Conservation (phyloP, 805 yeast species). For the Monosporozyma siamensis region DNA sequence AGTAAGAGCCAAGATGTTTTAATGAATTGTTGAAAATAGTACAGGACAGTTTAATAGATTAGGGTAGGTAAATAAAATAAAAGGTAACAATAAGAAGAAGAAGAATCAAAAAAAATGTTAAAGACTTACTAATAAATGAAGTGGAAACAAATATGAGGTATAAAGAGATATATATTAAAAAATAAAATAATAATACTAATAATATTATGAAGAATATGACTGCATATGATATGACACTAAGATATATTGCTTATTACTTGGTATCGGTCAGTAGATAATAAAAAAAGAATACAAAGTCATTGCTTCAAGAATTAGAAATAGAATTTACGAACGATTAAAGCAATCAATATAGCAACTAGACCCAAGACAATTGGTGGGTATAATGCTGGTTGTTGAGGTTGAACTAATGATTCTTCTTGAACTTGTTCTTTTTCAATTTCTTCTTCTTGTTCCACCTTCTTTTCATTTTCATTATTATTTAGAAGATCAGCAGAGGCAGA, state of each 20-base stretch:
- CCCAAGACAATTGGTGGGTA: background rate
- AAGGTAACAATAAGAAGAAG: background rate
- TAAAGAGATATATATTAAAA: too few relatives aligned
- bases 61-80: background rate
- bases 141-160: too few relatives aligned
- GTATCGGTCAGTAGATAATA: background rate
- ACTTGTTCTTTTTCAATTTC: background rate
- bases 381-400: background rate
- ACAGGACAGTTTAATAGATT: too few relatives aligned
- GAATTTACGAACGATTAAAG: conserved; percentile 3
- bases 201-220: too few relatives aligned
- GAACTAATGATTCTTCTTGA: background rate
- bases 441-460: background rate
- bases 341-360: background rate
- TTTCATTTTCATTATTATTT: background rate
- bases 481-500: conserved; percentile 1
- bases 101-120: too few relatives aligned
- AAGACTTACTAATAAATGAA: too few relatives aligned
- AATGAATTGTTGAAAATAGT: too few relatives aligned
- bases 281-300: background rate
- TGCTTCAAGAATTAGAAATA: conserved; percentile 1
- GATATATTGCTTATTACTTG: too few relatives aligned
- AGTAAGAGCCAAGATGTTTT: too few relatives aligned
- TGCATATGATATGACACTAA: too few relatives aligned
- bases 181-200: too few relatives aligned